Conservation (phyloP, 495 filamentous ascomycete species). For the Tuber calosporum region DNA sequence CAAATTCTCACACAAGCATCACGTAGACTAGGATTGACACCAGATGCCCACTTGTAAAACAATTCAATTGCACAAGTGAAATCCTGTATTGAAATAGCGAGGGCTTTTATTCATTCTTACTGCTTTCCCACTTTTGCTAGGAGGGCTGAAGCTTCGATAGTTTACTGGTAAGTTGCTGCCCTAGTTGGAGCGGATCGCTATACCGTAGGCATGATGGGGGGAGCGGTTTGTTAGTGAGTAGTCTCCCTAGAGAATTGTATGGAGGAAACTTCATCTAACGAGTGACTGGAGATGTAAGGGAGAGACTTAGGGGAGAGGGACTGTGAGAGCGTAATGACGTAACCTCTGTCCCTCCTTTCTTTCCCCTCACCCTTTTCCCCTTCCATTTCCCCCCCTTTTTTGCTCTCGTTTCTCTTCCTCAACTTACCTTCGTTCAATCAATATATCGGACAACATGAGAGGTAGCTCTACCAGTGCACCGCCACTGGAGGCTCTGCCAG, state of each 20-base stretch:
- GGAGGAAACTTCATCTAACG: background rate
- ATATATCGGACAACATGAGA: conserved; percentile 7
- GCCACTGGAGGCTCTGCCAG: conserved; percentile 22
- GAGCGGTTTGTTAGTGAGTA: background rate
- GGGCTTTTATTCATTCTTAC: background rate
- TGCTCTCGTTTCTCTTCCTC: background rate
- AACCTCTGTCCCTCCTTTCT: background rate
- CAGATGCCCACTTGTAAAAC: background rate
- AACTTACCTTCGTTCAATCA: background rate
- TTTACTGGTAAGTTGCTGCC: background rate
- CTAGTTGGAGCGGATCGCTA: background rate
- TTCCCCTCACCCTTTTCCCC: background rate
- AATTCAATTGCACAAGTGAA: background rate
- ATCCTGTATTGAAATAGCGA: background rate
- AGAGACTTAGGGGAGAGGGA: background rate
- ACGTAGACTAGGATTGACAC: background rate
- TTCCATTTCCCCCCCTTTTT: background rate
- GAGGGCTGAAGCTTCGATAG: background rate
- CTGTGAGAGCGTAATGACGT: background rate
- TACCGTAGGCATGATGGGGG: background rate
- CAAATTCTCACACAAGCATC: background rate
- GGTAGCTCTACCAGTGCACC: conserved; percentile 18
- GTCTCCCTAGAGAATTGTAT: background rate
- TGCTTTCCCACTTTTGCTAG: background rate
- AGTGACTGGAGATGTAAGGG: background rate